Evolutionary conservation across 139 green algal species (phyloP).

Genomic region (Chlorella sp.): DNA sequence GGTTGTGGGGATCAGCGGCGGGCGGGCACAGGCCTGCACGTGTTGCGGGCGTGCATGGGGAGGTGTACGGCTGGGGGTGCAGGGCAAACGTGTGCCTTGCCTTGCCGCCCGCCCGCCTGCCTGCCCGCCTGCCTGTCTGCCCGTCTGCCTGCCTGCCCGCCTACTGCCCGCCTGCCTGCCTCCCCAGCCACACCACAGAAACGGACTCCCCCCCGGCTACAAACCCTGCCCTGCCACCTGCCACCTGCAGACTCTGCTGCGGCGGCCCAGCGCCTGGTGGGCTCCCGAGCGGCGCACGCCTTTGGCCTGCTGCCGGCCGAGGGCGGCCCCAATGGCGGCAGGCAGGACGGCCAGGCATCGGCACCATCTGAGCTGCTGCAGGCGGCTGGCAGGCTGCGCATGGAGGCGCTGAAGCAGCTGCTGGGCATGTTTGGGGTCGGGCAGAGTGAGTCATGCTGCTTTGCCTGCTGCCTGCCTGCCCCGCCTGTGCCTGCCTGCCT

Average conservation of each 20-base stretch:
- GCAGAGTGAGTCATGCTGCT: slow-evolving; percentile 14
- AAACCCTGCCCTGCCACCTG: background rate
- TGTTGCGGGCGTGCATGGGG: no score
- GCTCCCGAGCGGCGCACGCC: background rate
- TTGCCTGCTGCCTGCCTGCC: no score
- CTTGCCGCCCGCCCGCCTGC: no score
- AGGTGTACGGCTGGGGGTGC: no score
- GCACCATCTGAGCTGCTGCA: background rate
- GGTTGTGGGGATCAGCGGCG: no score
- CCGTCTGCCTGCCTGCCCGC: background rate
- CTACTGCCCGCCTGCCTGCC: no score
- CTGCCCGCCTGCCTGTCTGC: no score
- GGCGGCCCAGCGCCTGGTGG: slow-evolving; percentile 27
- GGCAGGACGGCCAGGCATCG: background rate
- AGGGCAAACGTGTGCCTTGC: no score
- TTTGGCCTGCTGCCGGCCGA: slow-evolving; percentile 2
- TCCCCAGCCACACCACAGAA: no score
- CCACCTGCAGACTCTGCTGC: slow-evolving; percentile 4
- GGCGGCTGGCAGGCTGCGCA: slow-evolving; percentile 9
- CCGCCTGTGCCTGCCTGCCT: background rate
- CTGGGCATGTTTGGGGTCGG: slow-evolving; percentile 36
- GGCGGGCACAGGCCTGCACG: no score
- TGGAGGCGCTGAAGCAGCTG: slow-evolving; percentile 28
- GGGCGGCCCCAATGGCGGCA: background rate
- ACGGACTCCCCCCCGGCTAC: background rate